Conservation (phyloP, 2,329 filamentous ascomycete species). For the Sporothrix curviconia region DNA sequence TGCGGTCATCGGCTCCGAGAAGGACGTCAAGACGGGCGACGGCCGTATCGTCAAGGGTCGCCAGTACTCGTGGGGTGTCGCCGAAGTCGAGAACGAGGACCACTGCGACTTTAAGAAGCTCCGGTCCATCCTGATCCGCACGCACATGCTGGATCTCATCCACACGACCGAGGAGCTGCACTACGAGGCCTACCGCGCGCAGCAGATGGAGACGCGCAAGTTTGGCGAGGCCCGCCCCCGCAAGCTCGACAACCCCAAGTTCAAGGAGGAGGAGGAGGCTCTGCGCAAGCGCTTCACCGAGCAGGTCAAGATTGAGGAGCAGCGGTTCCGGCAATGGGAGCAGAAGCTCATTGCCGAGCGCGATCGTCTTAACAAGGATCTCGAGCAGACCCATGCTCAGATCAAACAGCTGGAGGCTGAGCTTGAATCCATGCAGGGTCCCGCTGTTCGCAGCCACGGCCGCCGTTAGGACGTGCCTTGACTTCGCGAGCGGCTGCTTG, state of each 20-base stretch:
- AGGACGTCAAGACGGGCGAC: slow-evolving; percentile 95
- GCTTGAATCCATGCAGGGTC: slow-evolving; percentile 89
- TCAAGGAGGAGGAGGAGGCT: slow-evolving; percentile 99
- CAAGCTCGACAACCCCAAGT: slow-evolving; percentile 99
- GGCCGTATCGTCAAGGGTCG: slow-evolving; percentile 97
- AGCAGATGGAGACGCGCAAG: slow-evolving; percentile 99
- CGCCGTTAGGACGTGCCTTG: slow-evolving; percentile 59
- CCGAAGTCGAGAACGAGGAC: slow-evolving; percentile 98
- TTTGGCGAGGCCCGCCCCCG: slow-evolving; percentile 94
- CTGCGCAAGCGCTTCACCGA: slow-evolving; percentile 98
- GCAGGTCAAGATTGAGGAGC: slow-evolving; percentile 99
- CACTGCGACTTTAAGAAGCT: slow-evolving; percentile 99
- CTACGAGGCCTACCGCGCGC: slow-evolving; percentile 97
- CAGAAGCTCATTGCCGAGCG: slow-evolving; percentile 99
- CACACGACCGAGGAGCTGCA: slow-evolving; percentile 99
- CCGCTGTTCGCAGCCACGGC: slow-evolving; percentile 81
- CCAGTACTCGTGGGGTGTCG: slow-evolving; percentile 98
- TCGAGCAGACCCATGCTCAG: slow-evolving; percentile 92
- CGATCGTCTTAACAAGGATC: slow-evolving; percentile 98
- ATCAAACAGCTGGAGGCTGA: slow-evolving; percentile 90
- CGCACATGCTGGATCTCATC: slow-evolving; percentile 99
- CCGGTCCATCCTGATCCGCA: slow-evolving; percentile 95
- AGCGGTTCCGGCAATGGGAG: slow-evolving; percentile 98
- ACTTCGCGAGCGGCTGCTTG: neutral
- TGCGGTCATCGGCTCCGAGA: slow-evolving; percentile 97